Conservation (phyloP, 257 asterid species). For the Solanum pennellii region DNA sequence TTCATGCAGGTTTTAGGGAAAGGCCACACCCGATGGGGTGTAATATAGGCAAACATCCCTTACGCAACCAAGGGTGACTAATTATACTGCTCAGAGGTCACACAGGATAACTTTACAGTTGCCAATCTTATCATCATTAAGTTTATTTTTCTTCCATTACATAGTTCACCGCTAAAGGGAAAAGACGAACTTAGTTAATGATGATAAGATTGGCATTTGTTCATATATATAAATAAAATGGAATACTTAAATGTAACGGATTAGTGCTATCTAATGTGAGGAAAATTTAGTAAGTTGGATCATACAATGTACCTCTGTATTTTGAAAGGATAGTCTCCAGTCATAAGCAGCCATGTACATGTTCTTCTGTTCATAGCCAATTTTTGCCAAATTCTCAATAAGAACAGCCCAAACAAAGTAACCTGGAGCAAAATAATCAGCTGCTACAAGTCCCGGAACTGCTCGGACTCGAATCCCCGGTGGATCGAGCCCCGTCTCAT, state of each 20-base stretch:
- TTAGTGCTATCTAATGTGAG: neutral
- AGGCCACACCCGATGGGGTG: neutral
- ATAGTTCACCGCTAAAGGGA: neutral
- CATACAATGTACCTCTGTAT: neutral
- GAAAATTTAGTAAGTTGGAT: neutral
- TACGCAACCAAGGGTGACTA: neutral
- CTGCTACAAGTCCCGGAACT: slow-evolving; percentile 10
- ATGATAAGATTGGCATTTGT: neutral
- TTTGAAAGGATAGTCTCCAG: slow-evolving; percentile 11
- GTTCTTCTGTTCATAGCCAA: slow-evolving; percentile 9
- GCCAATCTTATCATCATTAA: neutral
- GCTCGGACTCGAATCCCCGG: slow-evolving; percentile 13
- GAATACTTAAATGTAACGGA: neutral
- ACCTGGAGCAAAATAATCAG: slow-evolving; percentile 1
- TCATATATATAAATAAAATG: neutral
- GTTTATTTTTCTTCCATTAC: neutral
- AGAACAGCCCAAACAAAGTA: slow-evolving; percentile 5
- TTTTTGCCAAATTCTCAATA: slow-evolving; percentile 5
- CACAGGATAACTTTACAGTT: neutral
- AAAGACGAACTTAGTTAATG: neutral
- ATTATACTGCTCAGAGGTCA: neutral
- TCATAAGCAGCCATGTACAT: slow-evolving; percentile 16
- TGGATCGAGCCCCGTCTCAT: slow-evolving; percentile 7
- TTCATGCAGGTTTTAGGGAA: neutral
- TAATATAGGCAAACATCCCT: neutral